Percentiles rank a stretch among this genome's conserved stretches.
Conservation (phyloP, 768 basidiomycete species). For the Boletus barrowsii region DNA sequence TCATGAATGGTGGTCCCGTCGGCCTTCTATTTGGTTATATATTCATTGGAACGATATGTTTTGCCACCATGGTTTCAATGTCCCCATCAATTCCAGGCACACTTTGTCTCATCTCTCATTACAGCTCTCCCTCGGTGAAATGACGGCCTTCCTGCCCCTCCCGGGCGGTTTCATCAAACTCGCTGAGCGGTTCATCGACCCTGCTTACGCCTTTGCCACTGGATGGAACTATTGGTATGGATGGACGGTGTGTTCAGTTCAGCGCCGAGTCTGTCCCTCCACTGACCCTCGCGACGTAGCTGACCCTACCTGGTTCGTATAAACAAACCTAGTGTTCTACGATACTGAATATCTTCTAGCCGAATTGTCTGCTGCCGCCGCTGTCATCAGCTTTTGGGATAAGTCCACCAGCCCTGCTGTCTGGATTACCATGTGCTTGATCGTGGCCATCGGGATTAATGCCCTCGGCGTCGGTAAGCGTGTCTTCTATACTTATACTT, state of each 20-base stretch:
- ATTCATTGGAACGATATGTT: slow-evolving; percentile 36
- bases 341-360: slow-evolving; percentile 26
- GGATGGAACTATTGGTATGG: slow-evolving; percentile 44
- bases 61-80: slow-evolving; percentile 35
- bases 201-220: slow-evolving; percentile 42
- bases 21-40: slow-evolving; percentile 45
- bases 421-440: slow-evolving; percentile 52
- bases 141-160: slow-evolving; percentile 44
- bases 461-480: slow-evolving; percentile 37
- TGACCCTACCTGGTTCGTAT: slow-evolving; percentile 26
- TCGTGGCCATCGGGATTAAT: slow-evolving; percentile 50
- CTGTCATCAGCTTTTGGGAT: slow-evolving; percentile 51
- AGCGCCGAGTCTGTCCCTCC: neutral
- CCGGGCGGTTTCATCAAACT: slow-evolving; percentile 46
- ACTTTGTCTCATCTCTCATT: neutral
- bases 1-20: slow-evolving; percentile 43
- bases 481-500: rapidly evolving
- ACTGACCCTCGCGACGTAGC: slow-evolving; percentile 2
- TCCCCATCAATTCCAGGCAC: neutral
- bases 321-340: neutral
- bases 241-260: slow-evolving; percentile 25
- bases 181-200: slow-evolving; percentile 47
- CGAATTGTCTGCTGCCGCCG: slow-evolving; percentile 49
- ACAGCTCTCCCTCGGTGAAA: slow-evolving; percentile 41
- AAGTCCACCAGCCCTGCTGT: slow-evolving; percentile 38